phyloP scores from a whole-genome alignment of 768 basidiomycete species.

The Multifurca ochricompacta region DNA sequence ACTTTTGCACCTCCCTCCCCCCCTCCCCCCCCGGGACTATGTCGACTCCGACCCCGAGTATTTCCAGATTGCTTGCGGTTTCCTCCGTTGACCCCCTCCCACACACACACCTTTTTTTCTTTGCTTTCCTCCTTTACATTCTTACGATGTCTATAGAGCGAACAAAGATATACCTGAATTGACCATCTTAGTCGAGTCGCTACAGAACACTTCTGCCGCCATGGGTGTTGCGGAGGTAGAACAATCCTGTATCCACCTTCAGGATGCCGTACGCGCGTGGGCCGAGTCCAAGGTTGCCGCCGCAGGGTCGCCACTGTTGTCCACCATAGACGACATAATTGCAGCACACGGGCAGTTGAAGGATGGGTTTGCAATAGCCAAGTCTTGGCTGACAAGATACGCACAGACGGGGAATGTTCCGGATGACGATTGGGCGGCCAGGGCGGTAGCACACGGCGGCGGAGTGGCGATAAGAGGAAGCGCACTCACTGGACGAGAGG shows the following conservation, averaged over 20 bases:
- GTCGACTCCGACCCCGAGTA: not conserved
- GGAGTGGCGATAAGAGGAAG: not conserved
- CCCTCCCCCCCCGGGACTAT: too few species aligned
- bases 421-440: not conserved
- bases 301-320: too few species aligned
- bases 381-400: slow-evolving; percentile 6
- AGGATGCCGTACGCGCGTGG: not conserved
- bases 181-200: slow-evolving; percentile 1
- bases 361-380: not conserved
- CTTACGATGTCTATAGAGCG: not conserved
- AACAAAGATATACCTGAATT: not conserved
- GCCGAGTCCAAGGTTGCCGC: not conserved
- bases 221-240: slow-evolving; percentile 5
- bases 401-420: slow-evolving; percentile 8
- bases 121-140: too few species aligned
- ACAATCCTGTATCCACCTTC: slow-evolving; percentile 3
- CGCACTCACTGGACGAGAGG: not conserved
- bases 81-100: not conserved
- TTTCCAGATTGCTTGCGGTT: too few species aligned
- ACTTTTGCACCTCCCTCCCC: not conserved
- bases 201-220: slow-evolving; percentile 11
- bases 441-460: not conserved
- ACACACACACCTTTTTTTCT: not conserved
- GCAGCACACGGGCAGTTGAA: not conserved
- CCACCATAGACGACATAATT: not conserved